Evolutionary conservation across 345 rosid genomes (phyloP).

Genomic region (Syzygium grande): DNA sequence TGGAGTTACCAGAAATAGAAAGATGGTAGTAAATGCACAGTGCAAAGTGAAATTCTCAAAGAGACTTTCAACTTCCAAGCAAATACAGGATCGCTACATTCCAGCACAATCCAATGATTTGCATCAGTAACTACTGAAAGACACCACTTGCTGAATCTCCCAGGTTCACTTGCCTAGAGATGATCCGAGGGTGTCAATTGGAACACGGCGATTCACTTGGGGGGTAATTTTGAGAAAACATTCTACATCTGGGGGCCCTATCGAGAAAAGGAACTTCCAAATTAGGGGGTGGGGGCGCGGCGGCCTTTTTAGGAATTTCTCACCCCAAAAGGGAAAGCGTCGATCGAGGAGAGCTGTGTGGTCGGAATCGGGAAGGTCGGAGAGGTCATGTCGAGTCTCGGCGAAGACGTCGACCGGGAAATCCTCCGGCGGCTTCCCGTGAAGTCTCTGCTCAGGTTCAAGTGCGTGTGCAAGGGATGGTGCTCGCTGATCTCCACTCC

Average conservation of each 20-base stretch:
- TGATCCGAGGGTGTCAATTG: neutral
- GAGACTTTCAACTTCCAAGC: neutral
- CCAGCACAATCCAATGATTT: neutral
- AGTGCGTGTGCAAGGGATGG: neutral
- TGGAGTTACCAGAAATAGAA: neutral
- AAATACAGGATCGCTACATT: neutral
- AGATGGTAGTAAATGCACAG: neutral
- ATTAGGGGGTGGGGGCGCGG: too few relatives aligned
- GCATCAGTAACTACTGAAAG: neutral
- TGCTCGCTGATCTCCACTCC: neutral
- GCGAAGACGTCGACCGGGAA: neutral
- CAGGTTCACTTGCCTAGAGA: neutral
- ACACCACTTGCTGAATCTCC: neutral
- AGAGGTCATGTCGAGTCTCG: neutral
- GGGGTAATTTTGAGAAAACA: neutral
- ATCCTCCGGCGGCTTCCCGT: slow-evolving; percentile 2
- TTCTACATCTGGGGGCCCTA: neutral
- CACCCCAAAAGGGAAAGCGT: neutral
- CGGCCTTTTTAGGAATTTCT: neutral
- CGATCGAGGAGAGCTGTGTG: neutral
- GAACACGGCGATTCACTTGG: neutral
- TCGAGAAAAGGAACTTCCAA: neutral
- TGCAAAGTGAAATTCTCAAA: neutral
- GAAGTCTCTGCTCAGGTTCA: neutral
- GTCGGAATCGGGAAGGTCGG: neutral